Conservation (phyloP, 164 flowering plant species). For the Kingdonia uniflora region DNA sequence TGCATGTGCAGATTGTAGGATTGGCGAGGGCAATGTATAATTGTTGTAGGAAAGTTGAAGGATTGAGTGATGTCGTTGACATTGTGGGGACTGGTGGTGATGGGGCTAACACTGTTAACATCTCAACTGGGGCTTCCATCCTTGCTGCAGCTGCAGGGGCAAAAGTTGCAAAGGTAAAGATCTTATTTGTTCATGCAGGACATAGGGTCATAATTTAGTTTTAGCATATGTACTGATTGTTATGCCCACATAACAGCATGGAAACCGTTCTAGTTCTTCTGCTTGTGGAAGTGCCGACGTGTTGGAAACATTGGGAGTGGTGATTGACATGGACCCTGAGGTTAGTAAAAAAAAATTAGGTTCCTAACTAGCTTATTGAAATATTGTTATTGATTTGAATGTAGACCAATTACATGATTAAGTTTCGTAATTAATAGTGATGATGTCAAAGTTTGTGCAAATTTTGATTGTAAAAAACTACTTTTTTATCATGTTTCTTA, state of each 20-base stretch:
- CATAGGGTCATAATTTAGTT: neutral
- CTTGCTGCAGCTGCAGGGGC: constrained; percentile 96
- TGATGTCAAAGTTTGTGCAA: too few species aligned
- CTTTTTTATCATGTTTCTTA: too few species aligned
- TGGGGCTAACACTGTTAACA: constrained; percentile 92
- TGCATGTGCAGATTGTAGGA: constrained; percentile 56
- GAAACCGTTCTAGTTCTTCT: constrained; percentile 88
- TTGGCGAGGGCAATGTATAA: constrained; percentile 84
- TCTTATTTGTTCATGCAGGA: neutral
- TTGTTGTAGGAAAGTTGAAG: constrained; percentile 61
- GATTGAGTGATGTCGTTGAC: constrained; percentile 66
- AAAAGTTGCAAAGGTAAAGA: constrained; percentile 80
- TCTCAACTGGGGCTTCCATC: constrained; percentile 93
- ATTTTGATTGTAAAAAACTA: too few species aligned
- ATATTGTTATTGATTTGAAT: too few species aligned
- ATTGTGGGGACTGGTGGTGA: constrained; percentile 99
- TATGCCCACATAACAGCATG: constrained; percentile 51
- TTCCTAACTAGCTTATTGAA: neutral
- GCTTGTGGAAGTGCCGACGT: constrained; percentile 99
- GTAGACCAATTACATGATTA: too few species aligned
- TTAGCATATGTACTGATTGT: neutral
- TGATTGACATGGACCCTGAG: constrained; percentile 73
- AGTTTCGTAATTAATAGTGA: too few species aligned
- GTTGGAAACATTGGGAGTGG: constrained; percentile 70
- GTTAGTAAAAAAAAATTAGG: constrained; percentile 32